Base-by-base conservation (phyloP, 257 asterid species). In the Lycium ferocissimum region DNA sequence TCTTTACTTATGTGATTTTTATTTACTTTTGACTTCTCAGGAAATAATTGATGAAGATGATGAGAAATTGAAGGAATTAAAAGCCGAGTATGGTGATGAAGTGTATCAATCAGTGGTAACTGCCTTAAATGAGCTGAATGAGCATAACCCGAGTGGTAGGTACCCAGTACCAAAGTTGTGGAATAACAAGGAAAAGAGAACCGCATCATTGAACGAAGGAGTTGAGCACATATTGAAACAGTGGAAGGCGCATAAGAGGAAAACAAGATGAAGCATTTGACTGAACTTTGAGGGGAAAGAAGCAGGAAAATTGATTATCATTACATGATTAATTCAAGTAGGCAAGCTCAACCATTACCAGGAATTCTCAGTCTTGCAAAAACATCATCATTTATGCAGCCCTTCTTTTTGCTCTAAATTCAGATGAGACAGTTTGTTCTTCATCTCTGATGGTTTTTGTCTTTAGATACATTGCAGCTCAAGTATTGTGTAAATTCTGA, bases 131-230 rank as follows among this genome's bases (percentile, higher is more conserved):
- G 90, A 87, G 86, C 45, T 87, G 69, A 85, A 87, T 58, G 88
- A 85, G 80, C 84, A 85, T 70, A 87, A 87, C 22, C 86, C 90
- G 45, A 87, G 90, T 33, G 88, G 90, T 17, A 83, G 86, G 85
- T 85, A 78, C 20, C 56, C 57, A 14, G 73, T 82, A 17, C 58
- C 81, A 7, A 85, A 69, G 84, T 72, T 89, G 63, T 89, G 91
- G 91, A 79, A 89, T 58, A 51, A 40, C 9, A 45, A 79, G 33
- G 62, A 79, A 17, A 53, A 78, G 3, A 85, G 83, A 67, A 85
- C 15, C 71, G 91, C 89, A 6, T 45, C 58, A 45, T 67, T 89
- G 58, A 71, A 73, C 0, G 89, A 89, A 75, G 91, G 87, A 1
- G 85, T 38, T 62, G 45, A 69, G 3, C 37, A 18, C 26, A 22